A percentile compares a stretch with the other conserved stretches of the same genome.
Evolutionary conservation across 169 alveolate species (phyloP).

Genomic region (Eimeria acervulina): DNA sequence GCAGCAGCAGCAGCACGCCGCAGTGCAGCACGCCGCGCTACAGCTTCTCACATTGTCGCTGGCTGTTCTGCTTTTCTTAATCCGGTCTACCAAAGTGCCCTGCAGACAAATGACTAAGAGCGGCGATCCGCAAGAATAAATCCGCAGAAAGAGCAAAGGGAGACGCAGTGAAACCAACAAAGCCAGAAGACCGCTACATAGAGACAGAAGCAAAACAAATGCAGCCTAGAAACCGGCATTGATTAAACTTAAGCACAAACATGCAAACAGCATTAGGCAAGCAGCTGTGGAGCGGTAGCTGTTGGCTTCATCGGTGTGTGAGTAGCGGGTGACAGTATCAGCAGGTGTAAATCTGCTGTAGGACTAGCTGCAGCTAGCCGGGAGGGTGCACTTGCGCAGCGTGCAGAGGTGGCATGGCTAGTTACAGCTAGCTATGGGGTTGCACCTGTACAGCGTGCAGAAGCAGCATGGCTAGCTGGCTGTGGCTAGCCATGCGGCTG

Average conservation of each 20-base stretch:
- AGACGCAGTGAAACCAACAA: background rate
- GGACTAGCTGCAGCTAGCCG: background rate
- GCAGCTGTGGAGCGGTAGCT: background rate
- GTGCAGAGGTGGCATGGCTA: background rate
- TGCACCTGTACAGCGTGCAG: too few species aligned
- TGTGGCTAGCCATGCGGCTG: background rate
- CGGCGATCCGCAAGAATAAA: background rate
- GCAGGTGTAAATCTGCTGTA: background rate
- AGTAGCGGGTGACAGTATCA: background rate
- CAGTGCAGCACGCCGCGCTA: background rate
- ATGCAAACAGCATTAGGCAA: background rate
- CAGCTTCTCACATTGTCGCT: background rate
- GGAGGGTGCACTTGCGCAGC: background rate
- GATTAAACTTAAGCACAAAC: background rate
- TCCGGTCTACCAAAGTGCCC: constrained; percentile 36
- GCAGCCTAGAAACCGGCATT: background rate
- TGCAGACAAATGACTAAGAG: background rate
- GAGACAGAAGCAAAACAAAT: background rate
- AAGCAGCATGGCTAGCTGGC: background rate
- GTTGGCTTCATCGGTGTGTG: background rate
- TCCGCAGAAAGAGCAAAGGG: background rate
- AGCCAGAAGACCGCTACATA: too few species aligned
- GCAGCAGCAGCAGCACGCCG: background rate
- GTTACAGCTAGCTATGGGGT: background rate
- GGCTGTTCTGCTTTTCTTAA: constrained; percentile 2